phyloP scores from a whole-genome alignment of 345 rosid genomes.

The Arabidopsis thaliana region DNA sequence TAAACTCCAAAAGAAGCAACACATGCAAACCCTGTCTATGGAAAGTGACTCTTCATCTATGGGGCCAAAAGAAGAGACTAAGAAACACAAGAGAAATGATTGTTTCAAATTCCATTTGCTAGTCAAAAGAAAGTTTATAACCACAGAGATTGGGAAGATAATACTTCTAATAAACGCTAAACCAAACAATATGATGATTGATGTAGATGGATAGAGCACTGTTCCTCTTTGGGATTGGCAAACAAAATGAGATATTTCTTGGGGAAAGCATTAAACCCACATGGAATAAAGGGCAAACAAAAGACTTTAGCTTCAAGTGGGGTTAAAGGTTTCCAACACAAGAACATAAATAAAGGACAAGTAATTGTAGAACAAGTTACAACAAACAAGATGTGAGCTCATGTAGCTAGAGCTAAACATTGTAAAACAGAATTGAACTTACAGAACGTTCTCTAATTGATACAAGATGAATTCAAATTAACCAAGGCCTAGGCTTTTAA shows the following conservation, averaged over 20 bases:
- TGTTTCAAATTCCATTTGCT: conserved; percentile 31
- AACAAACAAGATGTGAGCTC: conserved; percentile 29
- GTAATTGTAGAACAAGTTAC: conserved; percentile 9
- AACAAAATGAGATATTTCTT: conserved; percentile 18
- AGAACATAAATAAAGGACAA: conserved; percentile 9
- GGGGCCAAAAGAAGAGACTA: conserved; percentile 30
- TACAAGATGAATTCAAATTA: conserved; percentile 26
- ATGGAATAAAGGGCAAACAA: conserved; percentile 26
- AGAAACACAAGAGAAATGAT: conserved; percentile 19
- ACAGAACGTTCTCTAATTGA: conserved; percentile 5
- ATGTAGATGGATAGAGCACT: conserved; percentile 7
- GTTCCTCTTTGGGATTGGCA: conserved; percentile 31
- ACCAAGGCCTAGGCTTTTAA: conserved; percentile 1
- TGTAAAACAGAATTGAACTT: conserved; percentile 3
- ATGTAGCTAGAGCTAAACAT: conserved; percentile 8
- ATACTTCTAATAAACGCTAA: background rate
- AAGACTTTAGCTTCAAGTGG: background rate
- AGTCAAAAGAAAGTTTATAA: background rate
- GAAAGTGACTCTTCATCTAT: conserved; percentile 30
- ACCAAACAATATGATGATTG: background rate
- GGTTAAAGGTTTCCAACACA: conserved; percentile 34
- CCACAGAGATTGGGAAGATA: background rate
- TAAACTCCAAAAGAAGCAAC: conserved; percentile 17
- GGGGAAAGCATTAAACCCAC: conserved; percentile 29
- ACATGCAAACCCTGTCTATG: conserved; percentile 30